These are phyloP conservation scores for Priceomyces medius DNA, from an alignment of 805 yeast genomes.

Conservation along the genomic window DNA sequence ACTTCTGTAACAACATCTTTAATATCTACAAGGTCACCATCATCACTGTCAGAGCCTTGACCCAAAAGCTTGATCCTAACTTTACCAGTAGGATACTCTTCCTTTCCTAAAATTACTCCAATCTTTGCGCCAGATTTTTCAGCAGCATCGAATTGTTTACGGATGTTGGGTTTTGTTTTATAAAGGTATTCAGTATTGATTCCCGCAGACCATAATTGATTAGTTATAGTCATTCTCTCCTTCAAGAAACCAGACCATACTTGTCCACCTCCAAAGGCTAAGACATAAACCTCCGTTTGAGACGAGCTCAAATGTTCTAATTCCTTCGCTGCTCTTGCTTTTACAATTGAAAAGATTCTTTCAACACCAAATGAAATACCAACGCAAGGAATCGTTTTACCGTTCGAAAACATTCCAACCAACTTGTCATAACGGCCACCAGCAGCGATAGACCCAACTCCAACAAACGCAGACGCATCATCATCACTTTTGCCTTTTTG, in stretches of 20 bases:
- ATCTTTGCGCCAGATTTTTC: constrained; percentile 89
- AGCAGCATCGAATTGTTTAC: constrained; percentile 97
- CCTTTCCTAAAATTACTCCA: constrained; percentile 93
- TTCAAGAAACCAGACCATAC: constrained; percentile 91
- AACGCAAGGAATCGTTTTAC: constrained; percentile 93
- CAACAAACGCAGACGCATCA: constrained; percentile 95
- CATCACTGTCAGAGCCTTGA: constrained; percentile 79
- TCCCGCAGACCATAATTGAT: constrained; percentile 82
- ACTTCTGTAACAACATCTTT: constrained; percentile 57
- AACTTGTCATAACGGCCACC: constrained; percentile 98
- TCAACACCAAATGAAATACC: constrained; percentile 98
- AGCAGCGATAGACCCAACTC: constrained; percentile 97
- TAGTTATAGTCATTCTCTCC: constrained; percentile 87
- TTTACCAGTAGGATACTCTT: constrained; percentile 79
- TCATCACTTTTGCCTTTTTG: constrained; percentile 52
- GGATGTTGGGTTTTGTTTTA: constrained; percentile 89
- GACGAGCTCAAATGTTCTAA: constrained; percentile 71
- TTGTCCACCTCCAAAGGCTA: constrained; percentile 99
- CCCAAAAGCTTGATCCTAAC: constrained; percentile 87
- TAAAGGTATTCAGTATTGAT: constrained; percentile 89
- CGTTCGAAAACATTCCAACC: constrained; percentile 94
- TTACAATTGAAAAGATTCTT: constrained; percentile 85
- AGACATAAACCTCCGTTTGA: constrained; percentile 88
- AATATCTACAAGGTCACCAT: constrained; percentile 75
- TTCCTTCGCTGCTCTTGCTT: constrained; percentile 62